Base-by-base conservation (phyloP, 2,329 filamentous ascomycete species). In the Nemania diffusa region DNA sequence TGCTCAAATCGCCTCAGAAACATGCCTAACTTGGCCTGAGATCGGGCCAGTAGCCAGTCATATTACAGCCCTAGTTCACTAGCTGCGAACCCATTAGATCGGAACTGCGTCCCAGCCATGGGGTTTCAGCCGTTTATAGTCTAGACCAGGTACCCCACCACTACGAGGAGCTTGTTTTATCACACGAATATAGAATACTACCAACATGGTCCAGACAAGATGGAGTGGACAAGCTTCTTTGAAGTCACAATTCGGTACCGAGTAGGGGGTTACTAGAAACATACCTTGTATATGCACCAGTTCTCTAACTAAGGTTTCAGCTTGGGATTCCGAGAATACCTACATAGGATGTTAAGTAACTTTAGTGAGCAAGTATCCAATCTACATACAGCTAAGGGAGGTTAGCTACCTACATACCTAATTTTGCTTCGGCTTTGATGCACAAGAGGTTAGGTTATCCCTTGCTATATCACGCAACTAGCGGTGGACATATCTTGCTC, bases 1-100 rank as follows among this genome's bases (percentile, higher is more conserved):
- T 84, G 83, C 82, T 84, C 83, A 84, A 84, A 84, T 75, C 75
- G 77, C 76, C 82, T 81, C 82, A 44, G n/a, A 82, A 69, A 61
- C 57, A 58, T 68, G 42, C 64, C 48, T 44, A 20, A 29, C n/a
- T 17, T 53, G 59, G 56, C 27, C 20, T 51, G 56, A 51, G 65
- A 26, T 27, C 9, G 24, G 3, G 5, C 8, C 27, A 29, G 15
- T 32, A 53, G 63, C 70, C 70, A 73, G 67, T 72, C 57, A 71
- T 29, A 61, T 44, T 44, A 20, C 17, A 20, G 55, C 34, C 37
- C 44, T 26, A 51, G 1, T 37, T 26, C 53, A 29, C 29, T 15
- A 46, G 17, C 27, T 32, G 59, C 51, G 51, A 48, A 46, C 64
- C 46, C 42, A 48, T 55, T 44, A 44, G 17, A n/a, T n/a, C n/a